Base-by-base conservation (phyloP, 1,284 basidiomycete genomes). In the Sanguinoderma infundibulare region DNA sequence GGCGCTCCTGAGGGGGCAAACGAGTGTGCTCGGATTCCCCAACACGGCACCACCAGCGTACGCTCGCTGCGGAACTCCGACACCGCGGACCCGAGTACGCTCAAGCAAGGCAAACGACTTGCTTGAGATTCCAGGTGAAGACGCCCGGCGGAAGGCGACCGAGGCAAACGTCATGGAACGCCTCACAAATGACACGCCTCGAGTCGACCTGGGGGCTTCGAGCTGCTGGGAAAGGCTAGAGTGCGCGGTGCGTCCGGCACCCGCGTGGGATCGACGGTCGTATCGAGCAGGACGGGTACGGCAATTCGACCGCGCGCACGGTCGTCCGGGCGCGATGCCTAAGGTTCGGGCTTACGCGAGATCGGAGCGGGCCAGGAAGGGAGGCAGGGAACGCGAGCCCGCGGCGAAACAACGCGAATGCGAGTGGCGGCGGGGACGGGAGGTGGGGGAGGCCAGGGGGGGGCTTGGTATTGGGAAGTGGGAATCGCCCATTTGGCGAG, bases 101-200 rank as follows among this genome's bases (percentile, higher is more conserved):
- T 30, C 30, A 22, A 20, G 24, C 20, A 40, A 32, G 32, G 58
- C 22, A 39, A 22, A 35, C 24, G 36, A 39, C 6, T 40, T 59
- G 51, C 57, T 20, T n/a, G n/a, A n/a, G 20, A 22, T 32, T 20
- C 42, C 24, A 26, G 42, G 49, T 12, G n/a, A 10, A 20, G 20
- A 35, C 10, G 20, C 20, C 30, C n/a, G 32, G n/a, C 32, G 28
- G 52, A 39, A 52, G 20, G 42, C 5, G 20, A 30, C 38, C 35
- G 28, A 35, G 50, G 32, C 30, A 32, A 20, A 55, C 63, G 60
- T 65, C 57, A 65, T 49, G 30, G 39, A 14, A 24, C 17, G n/a
- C 46, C 38, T 15, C 39, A 42, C 60, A 62, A 44, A 62, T 57
- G 63, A 60, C 60, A 40, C n/a, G 58, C 55, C 58, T 55, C 60